phyloP scores from a whole-genome alignment of 257 asterid genomes.

The Fraxinus quadrangulata region DNA sequence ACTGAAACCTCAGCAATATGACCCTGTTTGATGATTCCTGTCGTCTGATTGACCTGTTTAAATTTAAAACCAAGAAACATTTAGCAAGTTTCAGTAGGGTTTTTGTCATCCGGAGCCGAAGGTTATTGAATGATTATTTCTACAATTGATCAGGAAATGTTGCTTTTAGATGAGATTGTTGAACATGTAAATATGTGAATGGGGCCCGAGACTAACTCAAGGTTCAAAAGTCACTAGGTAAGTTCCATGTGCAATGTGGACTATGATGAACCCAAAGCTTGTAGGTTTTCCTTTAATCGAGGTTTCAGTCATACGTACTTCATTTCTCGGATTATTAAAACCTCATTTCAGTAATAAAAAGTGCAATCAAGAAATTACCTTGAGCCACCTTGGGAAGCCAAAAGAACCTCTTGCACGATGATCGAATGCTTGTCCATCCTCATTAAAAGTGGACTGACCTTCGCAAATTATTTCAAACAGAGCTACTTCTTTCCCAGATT shows the following conservation, averaged over 20 bases:
- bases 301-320: not conserved
- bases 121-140: not conserved
- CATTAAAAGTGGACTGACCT: constrained; percentile 66
- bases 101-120: not conserved
- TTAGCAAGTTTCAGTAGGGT: not conserved
- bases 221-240: no score
- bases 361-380: constrained; percentile 52
- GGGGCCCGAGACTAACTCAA: no score
- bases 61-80: constrained; percentile 18
- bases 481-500: constrained; percentile 60
- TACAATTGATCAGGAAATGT: not conserved
- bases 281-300: not conserved
- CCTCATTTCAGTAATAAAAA: not conserved
- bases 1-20: constrained; percentile 71
- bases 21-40: constrained; percentile 74
- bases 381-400: constrained; percentile 95
- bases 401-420: constrained; percentile 79
- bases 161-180: not conserved
- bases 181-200: no score
- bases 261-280: not conserved
- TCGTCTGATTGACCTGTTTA: constrained; percentile 78
- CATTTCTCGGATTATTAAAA: not conserved
- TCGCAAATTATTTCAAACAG: constrained; percentile 70
- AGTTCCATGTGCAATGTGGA: not conserved
- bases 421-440: constrained; percentile 69